Evolutionary conservation across 192 early-diverging fungal genomes (phyloP), one percentile per base, ranked within the genome.

Genomic region (Podila clonocystis): DNA sequence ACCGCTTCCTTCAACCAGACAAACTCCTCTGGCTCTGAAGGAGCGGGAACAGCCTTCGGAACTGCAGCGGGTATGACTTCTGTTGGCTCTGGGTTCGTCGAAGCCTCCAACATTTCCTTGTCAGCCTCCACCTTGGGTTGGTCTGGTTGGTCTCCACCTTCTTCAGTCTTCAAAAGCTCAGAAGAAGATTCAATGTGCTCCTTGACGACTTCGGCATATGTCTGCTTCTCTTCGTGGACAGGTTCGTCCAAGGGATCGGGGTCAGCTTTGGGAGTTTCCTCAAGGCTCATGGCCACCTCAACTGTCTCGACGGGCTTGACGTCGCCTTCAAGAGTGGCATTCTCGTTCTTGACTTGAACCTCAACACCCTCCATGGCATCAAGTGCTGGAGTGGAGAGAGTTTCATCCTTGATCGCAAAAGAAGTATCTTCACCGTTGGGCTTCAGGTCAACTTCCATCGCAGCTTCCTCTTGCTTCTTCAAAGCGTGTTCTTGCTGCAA

Each of bases 1-100:
- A 87, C 84, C 22, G 85, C 75, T 58, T 89, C 88, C 70, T 84
- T 85, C n/a, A 85, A 84, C 86, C 86, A 89, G 5, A 72, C 83
- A 75, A 89, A 82, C 41, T 85, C 82, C 24, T 84, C 83, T 4
- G 76, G 62, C 45, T 82, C 82, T 12, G 62, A 34, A 19, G 82
- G 62, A 3, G 66, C 6, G 13, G 41, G 41, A 1, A 45, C 13
- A 45, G 11, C 15, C 41, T 45, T 45, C 0, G 41, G 41, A 24
- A 49, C 24, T 24, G 20, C 34, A 3, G 9, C 12, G 33, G 36
- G 9, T 34, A n/a, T 12, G 4, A 3, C 13, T 15, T n/a, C 62
- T 63, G 3, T 31, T 15, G n/a, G 11, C 62, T 63, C 33, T 31
- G 33, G 30, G 17, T 29, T 33, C 1, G 12, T 33, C 29, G 59